Conservation (phyloP, 2,329 filamentous ascomycete species). For the Claviceps africana region DNA sequence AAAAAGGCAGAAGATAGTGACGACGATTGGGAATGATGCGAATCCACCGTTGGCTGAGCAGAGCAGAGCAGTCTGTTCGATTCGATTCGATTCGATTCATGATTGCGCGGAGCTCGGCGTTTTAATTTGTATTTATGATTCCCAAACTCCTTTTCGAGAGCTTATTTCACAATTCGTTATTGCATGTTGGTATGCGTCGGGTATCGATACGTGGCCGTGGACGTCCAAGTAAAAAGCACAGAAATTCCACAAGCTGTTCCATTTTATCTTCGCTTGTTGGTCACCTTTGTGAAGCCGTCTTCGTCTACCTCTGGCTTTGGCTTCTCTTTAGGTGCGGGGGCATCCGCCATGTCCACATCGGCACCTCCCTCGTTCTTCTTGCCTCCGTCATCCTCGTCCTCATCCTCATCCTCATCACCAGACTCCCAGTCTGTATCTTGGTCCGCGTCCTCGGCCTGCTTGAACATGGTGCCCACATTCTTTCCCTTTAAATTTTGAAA, state of each 20-base stretch:
- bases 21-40: conserved; percentile 9
- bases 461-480: conserved; percentile 39
- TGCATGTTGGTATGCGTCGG: conserved; percentile 12
- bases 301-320: conserved; percentile 60
- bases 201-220: conserved; percentile 11
- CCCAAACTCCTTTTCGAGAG: conserved; percentile 3
- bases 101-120: conserved; percentile 15
- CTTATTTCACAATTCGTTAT: not conserved
- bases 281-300: conserved; percentile 67
- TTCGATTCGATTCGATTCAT: not conserved
- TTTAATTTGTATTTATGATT: conserved; percentile 15
- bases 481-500: conserved; percentile 49
- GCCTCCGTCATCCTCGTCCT: conserved; percentile 47
- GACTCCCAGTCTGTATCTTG: conserved; percentile 49
- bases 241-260: conserved; percentile 3
- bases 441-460: conserved; percentile 39
- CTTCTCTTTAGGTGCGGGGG: conserved; percentile 50
- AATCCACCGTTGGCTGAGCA: not conserved
- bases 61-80: not conserved
- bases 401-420: conserved; percentile 47
- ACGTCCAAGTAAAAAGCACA: not conserved
- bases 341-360: conserved; percentile 57
- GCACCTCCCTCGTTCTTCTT: conserved; percentile 41
- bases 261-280: conserved; percentile 49
- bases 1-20: conserved; percentile 33